Evolutionary conservation across 495 filamentous ascomycete genomes (phyloP).

Genomic region (Filosporella fistucella): DNA sequence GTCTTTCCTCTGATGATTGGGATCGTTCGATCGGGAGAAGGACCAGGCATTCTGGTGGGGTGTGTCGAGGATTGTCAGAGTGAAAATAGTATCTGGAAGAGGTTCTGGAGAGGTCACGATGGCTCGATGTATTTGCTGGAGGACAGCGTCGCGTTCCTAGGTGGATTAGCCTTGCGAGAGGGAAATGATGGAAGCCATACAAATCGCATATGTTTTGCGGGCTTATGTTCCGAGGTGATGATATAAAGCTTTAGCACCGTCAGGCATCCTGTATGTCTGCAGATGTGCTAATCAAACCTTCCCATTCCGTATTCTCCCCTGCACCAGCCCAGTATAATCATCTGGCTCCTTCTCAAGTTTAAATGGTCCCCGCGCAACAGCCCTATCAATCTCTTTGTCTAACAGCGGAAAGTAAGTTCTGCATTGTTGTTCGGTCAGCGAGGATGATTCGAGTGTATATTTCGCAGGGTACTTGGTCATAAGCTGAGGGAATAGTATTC

Average conservation of each 20-base stretch:
- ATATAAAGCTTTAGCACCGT: conserved; percentile 31
- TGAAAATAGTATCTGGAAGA: conserved; percentile 61
- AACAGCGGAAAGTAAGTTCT: conserved; percentile 38
- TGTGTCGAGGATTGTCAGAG: conserved; percentile 38
- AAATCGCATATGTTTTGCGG: conserved; percentile 12
- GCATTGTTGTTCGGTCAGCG: conserved; percentile 37
- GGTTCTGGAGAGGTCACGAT: conserved; percentile 42
- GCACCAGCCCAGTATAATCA: conserved; percentile 31
- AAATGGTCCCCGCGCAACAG: conserved; percentile 40
- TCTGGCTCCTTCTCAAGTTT: conserved; percentile 30
- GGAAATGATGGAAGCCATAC: not conserved
- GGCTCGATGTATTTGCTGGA: conserved; percentile 46
- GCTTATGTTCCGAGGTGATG: conserved; percentile 34
- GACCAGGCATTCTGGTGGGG: conserved; percentile 33
- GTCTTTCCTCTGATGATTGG: conserved; percentile 31
- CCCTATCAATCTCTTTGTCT: conserved; percentile 37
- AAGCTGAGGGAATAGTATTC: no score
- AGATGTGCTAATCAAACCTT: conserved; percentile 21
- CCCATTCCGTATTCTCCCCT: conserved; percentile 38
- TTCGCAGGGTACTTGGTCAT: no score
- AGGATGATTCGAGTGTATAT: conserved; percentile 26
- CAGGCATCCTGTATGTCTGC: not conserved
- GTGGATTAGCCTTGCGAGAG: conserved; percentile 33
- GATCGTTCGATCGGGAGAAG: conserved; percentile 35
- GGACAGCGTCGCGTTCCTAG: conserved; percentile 35